These are phyloP conservation scores for Barnettozyma wickerhamii DNA, from an alignment of 805 yeast genomes.

Conservation along the genomic window DNA sequence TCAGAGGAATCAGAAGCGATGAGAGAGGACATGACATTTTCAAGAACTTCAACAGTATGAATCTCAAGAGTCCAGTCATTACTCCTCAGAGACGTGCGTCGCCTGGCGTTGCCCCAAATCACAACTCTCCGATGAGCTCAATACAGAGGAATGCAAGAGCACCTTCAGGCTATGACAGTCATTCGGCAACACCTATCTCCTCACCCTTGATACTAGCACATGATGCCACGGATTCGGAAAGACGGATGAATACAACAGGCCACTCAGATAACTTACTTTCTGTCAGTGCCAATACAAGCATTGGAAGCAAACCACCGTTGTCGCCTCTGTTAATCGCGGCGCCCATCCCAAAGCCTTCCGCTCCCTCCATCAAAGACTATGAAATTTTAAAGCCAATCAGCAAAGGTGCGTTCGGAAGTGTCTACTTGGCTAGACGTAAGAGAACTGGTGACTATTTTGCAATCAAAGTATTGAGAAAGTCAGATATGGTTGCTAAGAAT, in stretches of 20 bases:
- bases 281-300: constrained; percentile 14
- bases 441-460: constrained; percentile 95
- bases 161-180: constrained; percentile 17
- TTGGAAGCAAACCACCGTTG: constrained; percentile 53
- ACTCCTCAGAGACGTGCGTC: constrained; percentile 28
- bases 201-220: constrained; percentile 54
- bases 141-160: constrained; percentile 47
- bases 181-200: constrained; percentile 41
- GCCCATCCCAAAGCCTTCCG: constrained; percentile 44
- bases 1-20: constrained; percentile 7
- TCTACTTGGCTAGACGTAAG: constrained; percentile 76
- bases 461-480: constrained; percentile 82
- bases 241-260: constrained; percentile 20
- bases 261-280: constrained; percentile 26
- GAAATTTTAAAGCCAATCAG: constrained; percentile 90
- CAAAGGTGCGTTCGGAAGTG: constrained; percentile 97
- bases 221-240: constrained; percentile 32
- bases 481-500: constrained; percentile 96
- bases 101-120: constrained; percentile 19
- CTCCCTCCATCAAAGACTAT: constrained; percentile 80
- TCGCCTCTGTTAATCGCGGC: constrained; percentile 74
- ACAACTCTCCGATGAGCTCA: constrained; percentile 53
- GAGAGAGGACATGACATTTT: constrained; percentile 8
- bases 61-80: constrained; percentile 26
- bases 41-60: constrained; percentile 22